Evolutionary conservation across 106 monocot genomes (phyloP), one percentile per base, ranked within the genome.

Genomic region (Chionographis japonica): DNA sequence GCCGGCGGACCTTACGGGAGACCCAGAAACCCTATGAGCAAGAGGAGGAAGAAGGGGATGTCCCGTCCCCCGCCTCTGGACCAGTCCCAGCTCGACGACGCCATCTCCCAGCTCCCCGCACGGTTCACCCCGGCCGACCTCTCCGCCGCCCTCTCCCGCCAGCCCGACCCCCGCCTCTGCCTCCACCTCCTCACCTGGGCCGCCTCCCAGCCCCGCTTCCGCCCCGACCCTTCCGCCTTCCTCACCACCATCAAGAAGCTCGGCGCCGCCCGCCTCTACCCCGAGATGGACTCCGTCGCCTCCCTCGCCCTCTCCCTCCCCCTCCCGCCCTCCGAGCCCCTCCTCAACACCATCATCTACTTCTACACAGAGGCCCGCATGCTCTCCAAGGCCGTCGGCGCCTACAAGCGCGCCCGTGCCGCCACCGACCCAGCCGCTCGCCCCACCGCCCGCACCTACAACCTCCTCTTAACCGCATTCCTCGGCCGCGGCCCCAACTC

Each of bases 381-480:
- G 64, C 74, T 98, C 54, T 78, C 84, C 62, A 73, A 70, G 41
- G 89, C 92, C 49, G 54, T 98, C 51, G 59, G 65, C 55, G 85
- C 87, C 49, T 98, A 87, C 80, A 88, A 79, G 37, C 72, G 52
- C 62, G 86, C 92, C 86, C 79, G 79, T 12, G 73, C 65, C 36
- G 71, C 74, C 8, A 49, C 63, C 14, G 66, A 72, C 50, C 75
- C 73, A 14, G 38, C 65, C 11, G 71, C 54, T 63, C 81, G 65
- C 36, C 97, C 97, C 20, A 71, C 84, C 27, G 46, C 82, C 50
- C 64, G 67, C 54, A 97, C 92, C 66, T 97, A 92, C 86, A 80
- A 86, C 73, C 77, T 92, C 42, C 88, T 97, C 54, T 86, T 95
- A 66, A 54, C 72, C 60, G 74, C 82, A 14, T 60, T 85, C 7